Conservation (phyloP, 2,329 filamentous ascomycete genomes). For the Aspergillus thermomutatus region DNA sequence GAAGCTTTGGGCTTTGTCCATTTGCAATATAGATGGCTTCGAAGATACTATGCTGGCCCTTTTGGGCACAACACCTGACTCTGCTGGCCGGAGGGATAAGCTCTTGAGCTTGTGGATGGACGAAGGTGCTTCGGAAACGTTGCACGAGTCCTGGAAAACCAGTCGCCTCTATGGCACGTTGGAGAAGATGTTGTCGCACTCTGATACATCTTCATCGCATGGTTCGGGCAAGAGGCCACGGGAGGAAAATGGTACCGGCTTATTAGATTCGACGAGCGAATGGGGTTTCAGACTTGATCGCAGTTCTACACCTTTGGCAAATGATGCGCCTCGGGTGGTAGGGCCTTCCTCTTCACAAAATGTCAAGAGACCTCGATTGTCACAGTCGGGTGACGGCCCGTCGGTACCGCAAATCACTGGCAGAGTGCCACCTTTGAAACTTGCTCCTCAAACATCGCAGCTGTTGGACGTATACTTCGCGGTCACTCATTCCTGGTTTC, state of each 20-base stretch:
- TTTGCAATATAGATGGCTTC: slow-evolving; percentile 44
- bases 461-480: slow-evolving; percentile 58
- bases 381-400: slow-evolving; percentile 14
- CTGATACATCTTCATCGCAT: slow-evolving; percentile 21
- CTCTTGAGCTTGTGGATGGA: slow-evolving; percentile 41
- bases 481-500: slow-evolving; percentile 58
- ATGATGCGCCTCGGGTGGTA: slow-evolving; percentile 30
- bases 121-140: slow-evolving; percentile 38
- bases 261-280: slow-evolving; percentile 13
- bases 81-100: slow-evolving; percentile 28
- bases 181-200: slow-evolving; percentile 40
- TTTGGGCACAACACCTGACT: slow-evolving; percentile 34
- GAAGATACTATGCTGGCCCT: slow-evolving; percentile 41
- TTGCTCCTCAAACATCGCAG: slow-evolving; percentile 51
- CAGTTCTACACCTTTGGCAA: slow-evolving; percentile 25
- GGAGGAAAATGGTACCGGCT: slow-evolving; percentile 25
- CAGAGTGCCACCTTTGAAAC: slow-evolving; percentile 21
- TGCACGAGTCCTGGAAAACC: slow-evolving; percentile 45
- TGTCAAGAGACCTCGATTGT: slow-evolving; percentile 27
- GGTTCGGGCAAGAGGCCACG: slow-evolving; percentile 33
- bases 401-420: slow-evolving; percentile 3
- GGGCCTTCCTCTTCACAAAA: slow-evolving; percentile 21
- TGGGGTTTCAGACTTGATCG: slow-evolving; percentile 33
- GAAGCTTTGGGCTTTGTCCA: slow-evolving; percentile 44
- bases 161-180: slow-evolving; percentile 38